A percentile compares a stretch with the other conserved stretches of the same genome.
Conservation (phyloP, 2,329 filamentous ascomycete genomes). For the Tolypocladium inflatum region DNA sequence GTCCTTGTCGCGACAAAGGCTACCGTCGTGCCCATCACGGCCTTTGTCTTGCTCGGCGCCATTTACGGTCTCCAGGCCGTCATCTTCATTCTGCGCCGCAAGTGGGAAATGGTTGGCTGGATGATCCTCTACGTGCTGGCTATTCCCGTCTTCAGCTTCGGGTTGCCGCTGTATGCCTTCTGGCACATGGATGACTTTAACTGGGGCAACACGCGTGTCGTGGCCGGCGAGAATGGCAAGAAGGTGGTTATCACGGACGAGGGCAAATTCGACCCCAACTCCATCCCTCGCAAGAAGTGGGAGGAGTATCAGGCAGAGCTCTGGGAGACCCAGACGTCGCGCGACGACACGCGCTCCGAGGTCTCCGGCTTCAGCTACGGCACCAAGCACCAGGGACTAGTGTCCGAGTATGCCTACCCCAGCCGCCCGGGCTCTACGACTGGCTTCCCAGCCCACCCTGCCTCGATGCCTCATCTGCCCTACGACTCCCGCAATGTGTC, state of each 20-base stretch:
- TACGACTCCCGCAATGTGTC: constrained; percentile 41
- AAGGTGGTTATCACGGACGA: constrained; percentile 93
- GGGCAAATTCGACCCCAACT: constrained; percentile 90
- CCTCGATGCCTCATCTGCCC: constrained; percentile 38
- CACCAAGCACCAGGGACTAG: constrained; percentile 62
- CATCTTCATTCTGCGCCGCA: constrained; percentile 91
- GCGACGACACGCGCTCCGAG: constrained; percentile 74
- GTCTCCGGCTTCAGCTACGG: constrained; percentile 90
- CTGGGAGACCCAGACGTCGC: constrained; percentile 87
- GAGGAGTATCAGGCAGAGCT: constrained; percentile 97
- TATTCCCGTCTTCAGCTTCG: constrained; percentile 85
- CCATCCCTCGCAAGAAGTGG: constrained; percentile 97
- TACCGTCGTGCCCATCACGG: constrained; percentile 65
- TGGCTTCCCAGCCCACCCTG: constrained; percentile 27
- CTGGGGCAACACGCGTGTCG: constrained; percentile 97
- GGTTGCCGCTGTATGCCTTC: constrained; percentile 86
- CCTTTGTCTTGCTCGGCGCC: constrained; percentile 85
- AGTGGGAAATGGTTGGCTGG: constrained; percentile 99
- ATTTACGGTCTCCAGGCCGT: constrained; percentile 96
- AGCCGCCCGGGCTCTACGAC: constrained; percentile 48
- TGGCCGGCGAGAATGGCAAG: constrained; percentile 86
- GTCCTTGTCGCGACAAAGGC: constrained; percentile 56
- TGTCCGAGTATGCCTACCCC: constrained; percentile 62
- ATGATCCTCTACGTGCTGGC: constrained; percentile 93
- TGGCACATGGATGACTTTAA: constrained; percentile 99